Conservation (phyloP, 2,329 filamentous ascomycete species). For the Mycosphaerelloides madeirae region DNA sequence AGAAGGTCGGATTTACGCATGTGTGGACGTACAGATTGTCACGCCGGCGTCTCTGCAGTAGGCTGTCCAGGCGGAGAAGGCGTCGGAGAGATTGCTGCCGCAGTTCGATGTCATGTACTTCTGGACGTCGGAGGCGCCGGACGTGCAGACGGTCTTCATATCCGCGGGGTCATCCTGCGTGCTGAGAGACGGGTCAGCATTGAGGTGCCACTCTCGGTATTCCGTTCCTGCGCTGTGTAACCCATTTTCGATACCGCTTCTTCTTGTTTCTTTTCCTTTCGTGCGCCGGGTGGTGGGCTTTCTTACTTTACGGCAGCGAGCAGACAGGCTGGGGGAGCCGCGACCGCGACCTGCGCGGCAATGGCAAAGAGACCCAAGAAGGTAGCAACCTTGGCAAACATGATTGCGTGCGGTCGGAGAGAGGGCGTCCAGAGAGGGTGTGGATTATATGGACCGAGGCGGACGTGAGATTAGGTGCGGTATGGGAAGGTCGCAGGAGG, state of each 20-base stretch:
- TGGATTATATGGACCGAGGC: not conserved
- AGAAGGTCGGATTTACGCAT: no score
- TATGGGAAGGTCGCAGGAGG: not conserved
- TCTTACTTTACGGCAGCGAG: constrained; percentile 48
- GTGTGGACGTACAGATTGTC: constrained; percentile 24
- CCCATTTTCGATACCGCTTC: not conserved
- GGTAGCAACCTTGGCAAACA: constrained; percentile 45
- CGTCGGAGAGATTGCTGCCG: constrained; percentile 24
- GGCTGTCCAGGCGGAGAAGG: constrained; percentile 28
- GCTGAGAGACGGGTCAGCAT: constrained; percentile 14
- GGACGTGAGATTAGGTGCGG: not conserved
- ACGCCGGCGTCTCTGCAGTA: constrained; percentile 31
- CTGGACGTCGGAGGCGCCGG: constrained; percentile 24
- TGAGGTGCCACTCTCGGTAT: no score
- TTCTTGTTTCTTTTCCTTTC: constrained; percentile 1
- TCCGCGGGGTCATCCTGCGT: constrained; percentile 29
- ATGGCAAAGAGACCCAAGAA: constrained; percentile 43
- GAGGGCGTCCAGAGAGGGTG: not conserved
- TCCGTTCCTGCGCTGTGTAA: no score
- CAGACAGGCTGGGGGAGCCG: constrained; percentile 48
- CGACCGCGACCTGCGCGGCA: constrained; percentile 39
- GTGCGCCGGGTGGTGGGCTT: not conserved
- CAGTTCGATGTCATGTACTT: constrained; percentile 28
- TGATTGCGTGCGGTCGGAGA: constrained; percentile 25
- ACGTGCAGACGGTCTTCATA: constrained; percentile 31